A percentile compares a stretch with the other conserved stretches of the same genome.
Evolutionary conservation across 1,284 basidiomycete genomes (phyloP).

Genomic region (Ceratobasidium theobromae): DNA sequence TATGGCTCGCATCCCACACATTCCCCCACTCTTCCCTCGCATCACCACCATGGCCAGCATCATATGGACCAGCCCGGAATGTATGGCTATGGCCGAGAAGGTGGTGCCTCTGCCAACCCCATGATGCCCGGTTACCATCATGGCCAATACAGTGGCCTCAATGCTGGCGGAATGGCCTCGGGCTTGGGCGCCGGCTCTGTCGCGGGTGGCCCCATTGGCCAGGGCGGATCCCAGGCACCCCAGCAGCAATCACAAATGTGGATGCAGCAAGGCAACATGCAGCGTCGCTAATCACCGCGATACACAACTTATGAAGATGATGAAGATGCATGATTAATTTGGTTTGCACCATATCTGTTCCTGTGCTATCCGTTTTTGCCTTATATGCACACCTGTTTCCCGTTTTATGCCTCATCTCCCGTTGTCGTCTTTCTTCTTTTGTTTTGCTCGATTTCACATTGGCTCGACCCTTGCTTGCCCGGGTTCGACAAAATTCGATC

Average conservation of each 20-base stretch:
- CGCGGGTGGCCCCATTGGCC: slow-evolving; percentile 19
- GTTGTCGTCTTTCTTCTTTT: not conserved
- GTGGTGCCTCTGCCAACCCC: not conserved
- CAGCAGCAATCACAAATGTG: slow-evolving; percentile 28
- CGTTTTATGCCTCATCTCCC: slow-evolving; percentile 3
- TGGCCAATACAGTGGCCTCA: slow-evolving; percentile 17
- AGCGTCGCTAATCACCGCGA: slow-evolving; percentile 9
- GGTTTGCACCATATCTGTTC: slow-evolving; percentile 17
- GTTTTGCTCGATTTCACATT: not conserved
- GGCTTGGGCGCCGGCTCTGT: slow-evolving; percentile 13
- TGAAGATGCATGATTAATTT: not conserved
- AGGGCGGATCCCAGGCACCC: slow-evolving; percentile 9
- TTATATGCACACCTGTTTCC: slow-evolving; percentile 13
- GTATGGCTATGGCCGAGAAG: slow-evolving; percentile 21
- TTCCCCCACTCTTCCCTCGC: slow-evolving; percentile 15
- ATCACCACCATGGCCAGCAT: slow-evolving; percentile 19
- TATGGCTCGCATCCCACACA: slow-evolving; percentile 16
- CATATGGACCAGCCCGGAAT: slow-evolving; percentile 9
- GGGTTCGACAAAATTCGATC: not conserved
- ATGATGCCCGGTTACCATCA: slow-evolving; percentile 23
- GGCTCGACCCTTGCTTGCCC: not conserved
- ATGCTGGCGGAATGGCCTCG: slow-evolving; percentile 20
- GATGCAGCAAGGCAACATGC: slow-evolving; percentile 30
- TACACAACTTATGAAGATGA: not conserved
- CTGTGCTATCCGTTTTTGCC: slow-evolving; percentile 15